Base-by-base conservation (phyloP, 2,329 filamentous ascomycete genomes). In the Teratosphaeriaceae sp. region DNA sequence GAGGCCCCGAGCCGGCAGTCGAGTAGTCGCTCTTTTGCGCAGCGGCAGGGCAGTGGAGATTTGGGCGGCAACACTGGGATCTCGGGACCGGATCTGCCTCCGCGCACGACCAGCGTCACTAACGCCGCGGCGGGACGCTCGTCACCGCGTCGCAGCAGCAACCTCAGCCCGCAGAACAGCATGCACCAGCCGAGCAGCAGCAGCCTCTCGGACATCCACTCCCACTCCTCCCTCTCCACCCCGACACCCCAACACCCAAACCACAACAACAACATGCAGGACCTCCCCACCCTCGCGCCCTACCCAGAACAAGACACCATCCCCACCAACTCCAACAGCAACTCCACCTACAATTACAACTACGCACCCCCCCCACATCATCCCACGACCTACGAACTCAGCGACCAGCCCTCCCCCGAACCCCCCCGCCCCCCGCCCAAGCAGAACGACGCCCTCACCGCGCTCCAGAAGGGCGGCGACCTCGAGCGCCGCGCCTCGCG, bases 401-500 rank as follows among this genome's bases (percentile, higher is more conserved):
- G 69, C 1, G 65, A 64, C n/a, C n/a, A n/a, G 1, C 65, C 70
- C 16, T 65, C 69, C 5, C 52, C 55, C 29, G 48, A 54, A 40
- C 54, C 75, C 73, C 85, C 85, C 2, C 83, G 83, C n/a, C 85
- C 87, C 2, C 81, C 83, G 20, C 85, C 88, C 40, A 85, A 85
- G 56, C 82, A 88, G 55, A 85, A 92, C 56, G 94, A 94, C 69
- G 92, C 92, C 4, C 71, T 98, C 40, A 88, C 88, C 38, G 88
- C 89, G 39, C 67, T 98, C 52, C 92, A 97, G 65, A 80, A 88
- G 64, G 89, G 89, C 24, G 90, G 90, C 16, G 89, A 96, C 53
- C 70, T 98, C 38, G 92, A 98, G 66, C 79, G 92, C 60, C 78
- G 92, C 61, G 92, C 92, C 1, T 98, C 92, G 12, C 78, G 90